Base-by-base conservation (phyloP, 1,139 yeast species). In the Yamadazyma spencermartinsiae region DNA sequence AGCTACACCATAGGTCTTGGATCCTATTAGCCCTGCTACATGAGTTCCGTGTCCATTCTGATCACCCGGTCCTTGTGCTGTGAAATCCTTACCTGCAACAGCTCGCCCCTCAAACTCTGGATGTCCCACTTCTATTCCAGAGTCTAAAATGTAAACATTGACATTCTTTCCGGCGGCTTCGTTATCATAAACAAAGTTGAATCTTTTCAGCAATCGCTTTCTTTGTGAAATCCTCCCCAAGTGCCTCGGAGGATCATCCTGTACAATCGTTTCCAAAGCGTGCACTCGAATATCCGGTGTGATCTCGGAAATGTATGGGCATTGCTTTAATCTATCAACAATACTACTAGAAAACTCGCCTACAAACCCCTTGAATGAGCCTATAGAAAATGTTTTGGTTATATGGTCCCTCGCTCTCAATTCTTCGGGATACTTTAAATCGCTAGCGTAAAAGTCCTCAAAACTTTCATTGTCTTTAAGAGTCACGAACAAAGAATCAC, bases 11-110 rank as follows among this genome's bases (percentile, higher is more conserved):
- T 70, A 88, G 0, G 82, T 77, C 27, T 57, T 61, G 0, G 96
- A 86, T 0, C 94, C 96, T 30, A 87, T 74, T n/a, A 88, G 60
- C 0, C 97, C 96, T 0, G 96, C 95, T 2, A 88, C 95, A 60
- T 89, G 96, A 0, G 96, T 87, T 1, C 86, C 86, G 54, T 86
- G 94, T 0, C 94, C 92, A 52, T 81, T 81, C 7, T 53, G 49
- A 52, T 84, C 92, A 0, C 85, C 84, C 0, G 63, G 51, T 0
- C 82, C 86, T 56, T 79, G 85, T 1, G 65, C 69, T 0, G 86
- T 79, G 42, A 80, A 74, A 52, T 82, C 87, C n/a, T 56, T 67
- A 0, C 88, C 90, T 36, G 57, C 49, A 2, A 45, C 44, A 0
- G 82, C 88, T 40, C 94, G 65, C 0, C 81, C 82, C 44, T 76